Evolutionary conservation across 2,329 filamentous ascomycete genomes (phyloP).

Genomic region (Westerdykella ornata): DNA sequence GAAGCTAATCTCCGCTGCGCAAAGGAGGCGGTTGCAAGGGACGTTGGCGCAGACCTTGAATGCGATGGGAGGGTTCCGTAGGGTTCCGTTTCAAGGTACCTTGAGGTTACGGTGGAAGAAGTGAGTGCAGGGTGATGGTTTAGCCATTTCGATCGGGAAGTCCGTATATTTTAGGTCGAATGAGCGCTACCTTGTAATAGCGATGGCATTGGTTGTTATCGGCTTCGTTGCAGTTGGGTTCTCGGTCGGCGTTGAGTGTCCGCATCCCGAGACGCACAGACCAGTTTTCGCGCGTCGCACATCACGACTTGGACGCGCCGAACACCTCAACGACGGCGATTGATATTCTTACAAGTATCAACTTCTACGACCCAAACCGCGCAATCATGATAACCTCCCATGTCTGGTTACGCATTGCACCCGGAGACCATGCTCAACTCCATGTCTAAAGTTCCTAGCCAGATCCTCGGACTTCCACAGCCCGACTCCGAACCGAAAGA

Average conservation of each 20-base stretch:
- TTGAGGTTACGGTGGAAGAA: neutral
- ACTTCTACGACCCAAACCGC: neutral
- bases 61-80: neutral
- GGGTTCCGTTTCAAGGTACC: neutral
- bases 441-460: conserved; percentile 13
- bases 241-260: too few species aligned
- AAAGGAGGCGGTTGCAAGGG: neutral
- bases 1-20: neutral
- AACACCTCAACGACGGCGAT: too few species aligned
- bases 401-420: conserved; percentile 26
- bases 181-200: too few species aligned
- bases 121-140: neutral
- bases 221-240: too few species aligned
- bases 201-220: too few species aligned
- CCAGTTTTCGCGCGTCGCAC: too few species aligned
- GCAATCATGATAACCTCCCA: conserved; percentile 23
- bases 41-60: neutral
- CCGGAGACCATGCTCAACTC: conserved; percentile 27
- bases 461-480: conserved; percentile 20
- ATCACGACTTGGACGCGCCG: too few species aligned
- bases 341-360: too few species aligned
- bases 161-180: neutral
- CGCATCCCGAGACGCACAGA: too few species aligned
- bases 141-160: neutral
- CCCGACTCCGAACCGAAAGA: conserved; percentile 19